Evolutionary conservation across 169 alveolate genomes (phyloP), one percentile per base, ranked within the genome.

Genomic region (Babesia divergens): DNA sequence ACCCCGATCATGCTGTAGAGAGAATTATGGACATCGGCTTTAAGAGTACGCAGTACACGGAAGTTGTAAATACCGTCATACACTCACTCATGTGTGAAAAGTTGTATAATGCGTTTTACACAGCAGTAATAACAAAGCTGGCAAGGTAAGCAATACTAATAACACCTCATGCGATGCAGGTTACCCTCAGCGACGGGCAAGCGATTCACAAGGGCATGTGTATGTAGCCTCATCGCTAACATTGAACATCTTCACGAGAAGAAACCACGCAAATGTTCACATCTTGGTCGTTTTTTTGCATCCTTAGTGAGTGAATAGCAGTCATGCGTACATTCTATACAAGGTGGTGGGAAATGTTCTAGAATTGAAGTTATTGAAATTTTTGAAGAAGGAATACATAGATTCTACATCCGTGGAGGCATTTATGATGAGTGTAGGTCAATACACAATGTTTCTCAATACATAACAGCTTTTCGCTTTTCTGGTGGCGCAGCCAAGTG

Each of bases 1-100:
- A 65, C 37, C 80, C 85, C 32, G 65, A 54, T 22, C 74, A 75
- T 29, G 85, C 85, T 3, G 60, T 75, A 0, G 70, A 75, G 24
- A 40, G 65, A 18, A 65, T 75, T 32, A 64, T 66, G 65, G 62
- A 65, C 24, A 28, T 74, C 29, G 70, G 70, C 14, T 18, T 74
- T 14, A 74, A 62, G 29, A 18, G 54, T 8, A 13, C 59, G 38
- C 84, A 72, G 58, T 50, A 55, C 34, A 70, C 53, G 24, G 71
- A 72, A n/a, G 75, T 72, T 22, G 42, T 72, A 16, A 38, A 72
- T 34, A 72, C 72, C 2, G 34, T 72, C 0, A 55, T 72, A 3
- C 51, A 59, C 56, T 60, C 54, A 11, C 18, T 59, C 29, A 49
- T 72, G 58, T 37, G 65, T 60, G 84, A 72, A 52, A 72, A 62